Evolutionary conservation across 352 stramenopile species (phyloP).

Genomic region (Phytophthora constricta): DNA sequence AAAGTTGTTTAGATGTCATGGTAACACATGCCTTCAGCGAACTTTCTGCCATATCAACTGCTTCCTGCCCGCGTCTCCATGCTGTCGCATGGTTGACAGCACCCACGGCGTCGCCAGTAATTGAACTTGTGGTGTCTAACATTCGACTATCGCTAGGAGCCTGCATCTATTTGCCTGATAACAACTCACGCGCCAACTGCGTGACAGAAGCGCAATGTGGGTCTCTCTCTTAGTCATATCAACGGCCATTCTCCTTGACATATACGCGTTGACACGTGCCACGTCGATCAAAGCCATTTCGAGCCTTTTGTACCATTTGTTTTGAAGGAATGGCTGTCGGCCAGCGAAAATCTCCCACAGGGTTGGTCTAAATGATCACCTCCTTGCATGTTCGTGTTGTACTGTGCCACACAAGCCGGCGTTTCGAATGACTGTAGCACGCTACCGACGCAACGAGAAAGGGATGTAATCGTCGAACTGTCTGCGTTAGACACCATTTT

Average conservation of each 20-base stretch:
- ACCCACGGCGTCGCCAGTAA: not conserved
- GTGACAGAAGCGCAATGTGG: constrained; percentile 24
- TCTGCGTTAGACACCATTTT: constrained; percentile 38
- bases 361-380: constrained; percentile 38
- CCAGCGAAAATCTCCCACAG: constrained; percentile 25
- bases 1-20: constrained; percentile 19
- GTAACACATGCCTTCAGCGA: constrained; percentile 5
- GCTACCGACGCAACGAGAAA: constrained; percentile 21
- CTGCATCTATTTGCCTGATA: constrained; percentile 31
- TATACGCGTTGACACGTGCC: constrained; percentile 30
- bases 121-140: not conserved
- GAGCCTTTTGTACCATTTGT: constrained; percentile 47
- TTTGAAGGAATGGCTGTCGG: constrained; percentile 34
- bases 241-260: constrained; percentile 13
- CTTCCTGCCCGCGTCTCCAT: not conserved
- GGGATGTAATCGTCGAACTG: constrained; percentile 9
- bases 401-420: constrained; percentile 28
- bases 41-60: not conserved
- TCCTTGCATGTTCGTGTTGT: constrained; percentile 45
- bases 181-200: constrained; percentile 20
- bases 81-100: not conserved
- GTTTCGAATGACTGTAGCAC: constrained; percentile 12
- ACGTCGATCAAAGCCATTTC: constrained; percentile 32
- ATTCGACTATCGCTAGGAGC: constrained; percentile 8
- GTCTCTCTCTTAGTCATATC: constrained; percentile 15